Evolutionary conservation across 371 early-diverging fungal genomes (phyloP).

Genomic region (Batkoa obscura): DNA sequence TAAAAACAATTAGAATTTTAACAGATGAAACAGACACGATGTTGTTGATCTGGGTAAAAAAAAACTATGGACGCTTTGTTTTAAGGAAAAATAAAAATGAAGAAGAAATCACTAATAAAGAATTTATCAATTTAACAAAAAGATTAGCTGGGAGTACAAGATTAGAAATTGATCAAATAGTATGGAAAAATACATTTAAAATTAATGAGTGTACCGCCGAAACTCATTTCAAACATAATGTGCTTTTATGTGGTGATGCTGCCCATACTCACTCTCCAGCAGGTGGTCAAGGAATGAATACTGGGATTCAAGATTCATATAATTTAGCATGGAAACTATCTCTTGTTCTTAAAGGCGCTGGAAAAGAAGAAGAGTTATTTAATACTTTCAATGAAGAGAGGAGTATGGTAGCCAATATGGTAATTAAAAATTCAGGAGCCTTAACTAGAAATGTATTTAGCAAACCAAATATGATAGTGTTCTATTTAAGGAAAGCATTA

Average conservation of each 20-base stretch:
- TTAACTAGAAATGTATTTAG: neutral
- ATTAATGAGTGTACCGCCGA: constrained; percentile 15
- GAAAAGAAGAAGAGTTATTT: constrained; percentile 3
- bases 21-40: neutral
- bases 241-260: constrained; percentile 23
- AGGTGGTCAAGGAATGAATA: constrained; percentile 25
- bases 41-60: constrained; percentile 4
- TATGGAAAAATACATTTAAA: constrained; percentile 10
- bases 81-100: constrained; percentile 7
- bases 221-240: constrained; percentile 9
- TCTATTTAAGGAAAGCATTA: neutral
- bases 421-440: neutral
- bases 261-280: constrained; percentile 20
- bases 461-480: neutral
- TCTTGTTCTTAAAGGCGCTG: constrained; percentile 9
- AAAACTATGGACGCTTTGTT: constrained; percentile 3
- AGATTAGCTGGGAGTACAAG: constrained; percentile 4
- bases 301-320: constrained; percentile 25
- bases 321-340: constrained; percentile 25
- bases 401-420: constrained; percentile 9
- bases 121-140: constrained; percentile 9
- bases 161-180: constrained; percentile 8
- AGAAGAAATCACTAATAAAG: constrained; percentile 8
- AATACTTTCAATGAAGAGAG: constrained; percentile 15
- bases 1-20: no score